These are phyloP conservation scores for Lipomyces yamadae DNA, from an alignment of 805 yeast species.

Conservation along the genomic window DNA sequence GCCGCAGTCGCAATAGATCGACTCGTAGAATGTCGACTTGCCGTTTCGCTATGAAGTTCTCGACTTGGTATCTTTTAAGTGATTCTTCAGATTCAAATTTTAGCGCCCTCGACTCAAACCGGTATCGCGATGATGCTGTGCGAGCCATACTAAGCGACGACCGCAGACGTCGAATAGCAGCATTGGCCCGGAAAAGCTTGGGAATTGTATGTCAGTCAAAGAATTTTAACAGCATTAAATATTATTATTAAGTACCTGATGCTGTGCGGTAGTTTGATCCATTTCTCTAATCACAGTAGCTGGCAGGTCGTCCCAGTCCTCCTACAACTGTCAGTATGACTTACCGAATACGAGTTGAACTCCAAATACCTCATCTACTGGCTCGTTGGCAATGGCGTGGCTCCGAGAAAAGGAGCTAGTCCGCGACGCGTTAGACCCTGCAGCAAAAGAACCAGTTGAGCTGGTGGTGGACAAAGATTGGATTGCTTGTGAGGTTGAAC, in stretches of 20 bases:
- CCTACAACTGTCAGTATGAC: slow-evolving; percentile 8
- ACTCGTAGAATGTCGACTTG: slow-evolving; percentile 53
- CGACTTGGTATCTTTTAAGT: slow-evolving; percentile 55
- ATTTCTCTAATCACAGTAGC: slow-evolving; percentile 22
- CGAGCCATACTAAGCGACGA: slow-evolving; percentile 19
- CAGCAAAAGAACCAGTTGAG: neutral
- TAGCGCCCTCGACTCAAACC: slow-evolving; percentile 50
- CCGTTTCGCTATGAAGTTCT: slow-evolving; percentile 51
- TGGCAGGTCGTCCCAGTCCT: slow-evolving; percentile 33
- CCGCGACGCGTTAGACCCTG: neutral
- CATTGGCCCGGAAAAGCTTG: slow-evolving; percentile 29
- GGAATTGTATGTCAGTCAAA: neutral
- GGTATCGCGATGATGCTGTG: slow-evolving; percentile 29
- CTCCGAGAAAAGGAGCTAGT: neutral
- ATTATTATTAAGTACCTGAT: slow-evolving; percentile 14
- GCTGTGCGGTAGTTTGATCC: slow-evolving; percentile 25
- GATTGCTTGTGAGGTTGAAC: neutral
- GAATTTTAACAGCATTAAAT: neutral
- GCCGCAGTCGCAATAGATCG: slow-evolving; percentile 41
- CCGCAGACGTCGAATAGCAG: slow-evolving; percentile 21
- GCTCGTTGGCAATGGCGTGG: neutral
- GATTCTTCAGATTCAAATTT: slow-evolving; percentile 52
- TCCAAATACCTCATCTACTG: slow-evolving; percentile 15
- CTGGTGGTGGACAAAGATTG: neutral
- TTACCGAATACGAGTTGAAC: neutral